Percentiles rank a stretch among this genome's conserved stretches.
Evolutionary conservation across 371 early-diverging fungal genomes (phyloP).

Genomic region (Apophysomyces trapeziformis): DNA sequence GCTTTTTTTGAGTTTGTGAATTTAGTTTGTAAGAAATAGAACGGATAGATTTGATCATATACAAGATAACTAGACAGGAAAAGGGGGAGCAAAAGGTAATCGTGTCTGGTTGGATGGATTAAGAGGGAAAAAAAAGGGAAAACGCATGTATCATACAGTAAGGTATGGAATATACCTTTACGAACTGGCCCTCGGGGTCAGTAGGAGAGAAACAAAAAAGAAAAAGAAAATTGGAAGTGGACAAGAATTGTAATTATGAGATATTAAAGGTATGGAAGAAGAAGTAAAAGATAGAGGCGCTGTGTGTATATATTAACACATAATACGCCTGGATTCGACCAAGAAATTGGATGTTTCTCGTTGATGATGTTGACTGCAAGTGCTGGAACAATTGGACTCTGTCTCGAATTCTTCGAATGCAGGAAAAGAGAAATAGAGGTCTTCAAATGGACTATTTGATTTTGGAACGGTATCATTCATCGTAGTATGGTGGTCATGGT

Average conservation of each 20-base stretch:
- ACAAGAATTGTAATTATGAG: background rate
- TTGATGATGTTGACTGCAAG: constrained; percentile 22
- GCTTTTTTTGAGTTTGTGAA: background rate
- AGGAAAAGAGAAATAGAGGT: constrained; percentile 28
- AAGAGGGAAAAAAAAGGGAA: background rate
- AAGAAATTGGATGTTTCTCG: constrained; percentile 7
- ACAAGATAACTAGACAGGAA: background rate
- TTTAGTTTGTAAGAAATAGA: background rate
- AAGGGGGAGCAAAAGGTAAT: background rate
- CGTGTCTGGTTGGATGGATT: background rate
- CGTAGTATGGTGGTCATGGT: background rate
- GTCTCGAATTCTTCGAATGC: constrained; percentile 27
- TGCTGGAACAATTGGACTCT: constrained; percentile 17
- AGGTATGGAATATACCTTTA: background rate
- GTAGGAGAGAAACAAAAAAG: background rate
- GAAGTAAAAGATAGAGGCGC: background rate
- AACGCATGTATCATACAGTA: constrained; percentile 3
- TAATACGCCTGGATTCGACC: constrained; percentile 12
- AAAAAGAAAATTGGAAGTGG: background rate
- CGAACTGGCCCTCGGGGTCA: constrained; percentile 1
- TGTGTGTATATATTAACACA: background rate
- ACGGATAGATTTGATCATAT: constrained; percentile 2
- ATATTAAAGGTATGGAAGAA: background rate
- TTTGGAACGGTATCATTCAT: background rate
- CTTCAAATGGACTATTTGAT: constrained; percentile 19